A percentile compares a stretch with the other conserved stretches of the same genome.
phyloP scores from a whole-genome alignment of 805 yeast species.

The Cyberlindnera nakhonratchasimensis region DNA sequence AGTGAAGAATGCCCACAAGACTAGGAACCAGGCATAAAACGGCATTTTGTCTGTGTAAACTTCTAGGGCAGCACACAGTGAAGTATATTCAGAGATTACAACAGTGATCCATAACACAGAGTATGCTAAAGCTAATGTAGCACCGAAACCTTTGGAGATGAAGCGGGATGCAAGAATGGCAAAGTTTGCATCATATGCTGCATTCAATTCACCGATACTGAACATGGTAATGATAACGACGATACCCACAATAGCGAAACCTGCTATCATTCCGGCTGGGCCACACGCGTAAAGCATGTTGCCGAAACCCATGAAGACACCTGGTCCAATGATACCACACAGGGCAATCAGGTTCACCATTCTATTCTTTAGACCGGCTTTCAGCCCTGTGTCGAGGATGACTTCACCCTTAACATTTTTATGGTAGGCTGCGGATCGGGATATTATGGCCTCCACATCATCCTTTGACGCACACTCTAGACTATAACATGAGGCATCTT shows the following conservation, averaged over 20 bases:
- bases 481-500: no score
- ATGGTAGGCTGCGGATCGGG: conserved; percentile 13
- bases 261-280: conserved; percentile 50
- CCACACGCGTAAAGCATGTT: conserved; percentile 47
- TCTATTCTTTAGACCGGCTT: conserved; percentile 46
- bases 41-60: conserved; percentile 52
- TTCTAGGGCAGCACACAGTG: conserved; percentile 46
- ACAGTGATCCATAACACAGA: conserved; percentile 56
- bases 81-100: conserved; percentile 51
- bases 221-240: conserved; percentile 54
- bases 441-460: conserved; percentile 2
- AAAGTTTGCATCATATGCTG: conserved; percentile 51
- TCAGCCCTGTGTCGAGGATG: conserved; percentile 35
- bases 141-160: conserved; percentile 55
- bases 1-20: conserved; percentile 50
- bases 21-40: conserved; percentile 50
- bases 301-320: conserved; percentile 52
- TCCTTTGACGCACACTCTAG: no score
- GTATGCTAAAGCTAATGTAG: conserved; percentile 50
- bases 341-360: conserved; percentile 49
- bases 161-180: conserved; percentile 48
- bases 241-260: conserved; percentile 51
- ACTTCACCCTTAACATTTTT: conserved; percentile 25
- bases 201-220: conserved; percentile 53
- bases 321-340: conserved; percentile 62